Evolutionary conservation across 805 yeast genomes (phyloP).

Genomic region (Tetrapisispora arboricola): DNA sequence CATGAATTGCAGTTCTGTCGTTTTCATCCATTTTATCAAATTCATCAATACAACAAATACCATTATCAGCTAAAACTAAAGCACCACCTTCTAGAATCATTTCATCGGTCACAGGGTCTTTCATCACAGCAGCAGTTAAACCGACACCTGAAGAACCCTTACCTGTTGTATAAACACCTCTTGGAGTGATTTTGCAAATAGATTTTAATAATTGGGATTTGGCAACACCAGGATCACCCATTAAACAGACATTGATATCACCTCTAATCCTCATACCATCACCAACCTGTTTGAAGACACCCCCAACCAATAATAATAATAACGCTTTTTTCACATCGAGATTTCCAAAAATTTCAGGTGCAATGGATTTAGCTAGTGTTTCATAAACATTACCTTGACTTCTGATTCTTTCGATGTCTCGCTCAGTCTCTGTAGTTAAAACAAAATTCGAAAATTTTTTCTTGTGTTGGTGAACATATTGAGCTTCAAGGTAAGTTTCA

Average conservation of each 20-base stretch:
- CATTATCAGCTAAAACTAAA: conserved; percentile 90
- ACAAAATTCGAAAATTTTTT: conserved; percentile 66
- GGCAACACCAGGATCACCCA: conserved; percentile 99
- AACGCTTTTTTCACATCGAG: conserved; percentile 87
- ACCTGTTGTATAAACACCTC: conserved; percentile 97
- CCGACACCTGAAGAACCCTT: conserved; percentile 99
- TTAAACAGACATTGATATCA: conserved; percentile 86
- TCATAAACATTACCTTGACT: conserved; percentile 65
- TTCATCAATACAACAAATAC: conserved; percentile 97
- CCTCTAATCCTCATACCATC: conserved; percentile 98
- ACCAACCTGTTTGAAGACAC: conserved; percentile 87
- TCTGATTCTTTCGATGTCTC: conserved; percentile 45
- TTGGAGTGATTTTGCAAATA: conserved; percentile 84
- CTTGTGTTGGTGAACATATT: conserved; percentile 77
- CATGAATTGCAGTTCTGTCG: conserved; percentile 96
- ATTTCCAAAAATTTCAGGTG: conserved; percentile 96
- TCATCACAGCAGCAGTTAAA: conserved; percentile 96
- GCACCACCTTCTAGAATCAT: conserved; percentile 99
- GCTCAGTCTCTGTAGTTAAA: conserved; percentile 45
- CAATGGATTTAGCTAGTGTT: conserved; percentile 75
- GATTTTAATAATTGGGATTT: conserved; percentile 91
- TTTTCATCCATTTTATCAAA: conserved; percentile 97
- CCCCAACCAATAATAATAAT: conserved; percentile 78
- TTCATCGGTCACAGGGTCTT: conserved; percentile 98
- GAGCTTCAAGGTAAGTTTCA: conserved; percentile 88